phyloP scores from a whole-genome alignment of 2,329 filamentous ascomycete species.

The Escovopsis weberi region DNA sequence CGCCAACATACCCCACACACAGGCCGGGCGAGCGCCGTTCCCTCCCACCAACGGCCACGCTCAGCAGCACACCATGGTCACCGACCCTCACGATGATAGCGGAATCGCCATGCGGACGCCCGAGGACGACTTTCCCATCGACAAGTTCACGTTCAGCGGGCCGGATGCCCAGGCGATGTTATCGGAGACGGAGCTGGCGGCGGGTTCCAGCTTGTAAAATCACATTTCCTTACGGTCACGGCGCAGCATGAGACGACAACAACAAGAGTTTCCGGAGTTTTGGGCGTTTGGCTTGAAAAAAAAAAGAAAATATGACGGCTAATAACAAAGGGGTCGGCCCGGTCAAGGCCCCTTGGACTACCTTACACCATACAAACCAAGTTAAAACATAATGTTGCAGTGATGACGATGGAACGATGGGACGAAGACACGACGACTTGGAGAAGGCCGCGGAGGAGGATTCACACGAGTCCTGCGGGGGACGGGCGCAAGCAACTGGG shows the following conservation, averaged over 20 bases:
- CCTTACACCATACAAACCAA: too few relatives aligned
- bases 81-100: conserved; percentile 51
- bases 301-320: too few relatives aligned
- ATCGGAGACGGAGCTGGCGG: conserved; percentile 15
- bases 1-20: conserved; percentile 30
- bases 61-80: conserved; percentile 21
- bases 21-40: conserved; percentile 36
- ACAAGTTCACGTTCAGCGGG: conserved; percentile 38
- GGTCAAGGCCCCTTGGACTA: too few relatives aligned
- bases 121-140: conserved; percentile 48
- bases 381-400: too few relatives aligned
- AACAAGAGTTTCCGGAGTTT: too few relatives aligned
- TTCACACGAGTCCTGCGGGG: not conserved
- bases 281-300: not conserved
- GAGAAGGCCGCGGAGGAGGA: not conserved
- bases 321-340: too few relatives aligned
- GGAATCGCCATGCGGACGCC: conserved; percentile 58
- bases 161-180: conserved; percentile 21
- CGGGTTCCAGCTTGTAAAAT: conserved; percentile 3
- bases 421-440: conserved; percentile 18
- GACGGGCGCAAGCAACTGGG: not conserved
- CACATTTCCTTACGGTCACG: not conserved
- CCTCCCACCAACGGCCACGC: conserved; percentile 27
- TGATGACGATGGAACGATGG: conserved; percentile 17
- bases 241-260: not conserved